Evolutionary conservation across 2,329 filamentous ascomycete species (phyloP).

Genomic region (Venturia oleaginea): DNA sequence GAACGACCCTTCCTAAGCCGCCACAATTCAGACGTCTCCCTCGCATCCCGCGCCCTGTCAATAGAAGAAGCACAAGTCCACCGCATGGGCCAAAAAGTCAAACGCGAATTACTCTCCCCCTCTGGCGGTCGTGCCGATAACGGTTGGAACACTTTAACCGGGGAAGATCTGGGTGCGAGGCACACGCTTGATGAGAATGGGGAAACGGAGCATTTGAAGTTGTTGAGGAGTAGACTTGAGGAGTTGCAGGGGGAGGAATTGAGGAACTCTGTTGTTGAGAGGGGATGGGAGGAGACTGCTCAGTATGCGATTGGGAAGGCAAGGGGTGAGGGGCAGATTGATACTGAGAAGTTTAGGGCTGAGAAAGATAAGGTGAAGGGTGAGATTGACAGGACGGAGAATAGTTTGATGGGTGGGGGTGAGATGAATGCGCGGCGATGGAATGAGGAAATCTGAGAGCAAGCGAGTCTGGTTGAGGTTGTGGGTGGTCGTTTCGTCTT

Average conservation of each 20-base stretch:
- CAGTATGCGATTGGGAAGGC: conserved; percentile 5
- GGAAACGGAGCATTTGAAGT: conserved; percentile 36
- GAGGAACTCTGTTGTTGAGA: conserved; percentile 34
- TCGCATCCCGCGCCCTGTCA: conserved; percentile 54
- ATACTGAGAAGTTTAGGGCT: conserved; percentile 22
- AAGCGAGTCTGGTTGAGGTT: too few species aligned
- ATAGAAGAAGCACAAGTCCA: conserved; percentile 64
- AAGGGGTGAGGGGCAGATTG: conserved; percentile 12
- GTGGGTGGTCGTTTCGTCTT: too few species aligned
- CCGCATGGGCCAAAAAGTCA: conserved; percentile 57
- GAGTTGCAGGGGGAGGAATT: conserved; percentile 53
- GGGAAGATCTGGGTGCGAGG: conserved; percentile 26
- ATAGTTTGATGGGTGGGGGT: background rate
- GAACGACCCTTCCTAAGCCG: conserved; percentile 31
- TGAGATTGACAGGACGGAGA: background rate
- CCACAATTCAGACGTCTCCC: conserved; percentile 57
- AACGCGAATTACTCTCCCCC: conserved; percentile 50
- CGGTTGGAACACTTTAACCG: background rate
- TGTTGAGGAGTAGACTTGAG: conserved; percentile 55
- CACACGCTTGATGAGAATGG: conserved; percentile 29
- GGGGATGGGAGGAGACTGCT: conserved; percentile 14
- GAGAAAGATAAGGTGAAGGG: background rate
- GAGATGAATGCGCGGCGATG: background rate
- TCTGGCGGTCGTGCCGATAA: conserved; percentile 19
- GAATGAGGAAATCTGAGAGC: too few species aligned